Percentiles rank a stretch among this genome's conserved stretches.
Conservation (phyloP, 2,329 filamentous ascomycete species). For the Talaromyces islandicus region DNA sequence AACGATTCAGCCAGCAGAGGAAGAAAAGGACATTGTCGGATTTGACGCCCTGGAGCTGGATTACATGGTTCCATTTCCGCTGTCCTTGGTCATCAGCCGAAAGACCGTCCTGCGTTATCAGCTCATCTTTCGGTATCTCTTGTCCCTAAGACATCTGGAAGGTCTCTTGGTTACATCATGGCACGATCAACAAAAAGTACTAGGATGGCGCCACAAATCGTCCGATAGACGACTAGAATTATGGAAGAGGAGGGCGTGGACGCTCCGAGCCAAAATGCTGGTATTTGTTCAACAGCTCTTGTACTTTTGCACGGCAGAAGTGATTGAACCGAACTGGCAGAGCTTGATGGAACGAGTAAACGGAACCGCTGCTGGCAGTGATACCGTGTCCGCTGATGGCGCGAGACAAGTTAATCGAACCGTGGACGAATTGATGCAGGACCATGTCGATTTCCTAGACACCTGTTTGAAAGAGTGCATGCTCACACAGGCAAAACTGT, state of each 20-base stretch:
- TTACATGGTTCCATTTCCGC: constrained; percentile 88
- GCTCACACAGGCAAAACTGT: constrained; percentile 91
- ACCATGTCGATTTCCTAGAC: constrained; percentile 96
- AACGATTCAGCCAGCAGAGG: constrained; percentile 57
- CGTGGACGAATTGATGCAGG: constrained; percentile 97
- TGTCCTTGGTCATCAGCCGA: constrained; percentile 89
- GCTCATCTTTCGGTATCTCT: constrained; percentile 86
- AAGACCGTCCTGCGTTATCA: constrained; percentile 98
- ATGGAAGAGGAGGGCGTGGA: constrained; percentile 93
- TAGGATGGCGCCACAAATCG: constrained; percentile 77
- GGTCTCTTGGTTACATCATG: constrained; percentile 79
- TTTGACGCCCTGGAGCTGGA: constrained; percentile 93
- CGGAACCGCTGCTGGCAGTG: constrained; percentile 42
- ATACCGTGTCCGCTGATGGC: constrained; percentile 30
- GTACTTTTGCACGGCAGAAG: constrained; percentile 94
- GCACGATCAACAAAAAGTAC: constrained; percentile 78
- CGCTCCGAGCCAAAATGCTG: constrained; percentile 84
- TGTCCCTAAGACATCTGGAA: constrained; percentile 85
- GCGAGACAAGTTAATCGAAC: constrained; percentile 60
- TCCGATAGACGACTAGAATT: constrained; percentile 68
- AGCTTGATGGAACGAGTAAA: constrained; percentile 83
- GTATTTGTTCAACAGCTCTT: constrained; percentile 95
- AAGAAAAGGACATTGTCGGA: constrained; percentile 78
- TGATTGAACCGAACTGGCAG: constrained; percentile 97
- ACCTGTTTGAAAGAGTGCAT: constrained; percentile 98